Evolutionary conservation across 371 early-diverging fungal genomes (phyloP).

Genomic region (Chytridiales sp.): DNA sequence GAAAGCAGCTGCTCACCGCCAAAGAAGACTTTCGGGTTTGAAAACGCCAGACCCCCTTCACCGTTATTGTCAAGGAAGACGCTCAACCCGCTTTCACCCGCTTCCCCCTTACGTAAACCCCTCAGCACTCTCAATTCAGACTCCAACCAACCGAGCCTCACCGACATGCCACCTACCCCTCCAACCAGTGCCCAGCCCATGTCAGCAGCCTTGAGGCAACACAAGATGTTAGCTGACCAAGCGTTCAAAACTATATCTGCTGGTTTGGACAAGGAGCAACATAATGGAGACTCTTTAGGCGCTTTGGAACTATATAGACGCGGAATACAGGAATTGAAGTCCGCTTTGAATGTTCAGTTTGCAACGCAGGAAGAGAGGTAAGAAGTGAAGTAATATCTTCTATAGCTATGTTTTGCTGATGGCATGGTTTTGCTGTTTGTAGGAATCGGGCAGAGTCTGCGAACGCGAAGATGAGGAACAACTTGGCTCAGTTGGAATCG

Average conservation of each 20-base stretch:
- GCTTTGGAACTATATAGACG: slow-evolving; percentile 35
- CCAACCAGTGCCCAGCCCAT: too few species aligned
- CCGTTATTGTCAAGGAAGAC: too few species aligned
- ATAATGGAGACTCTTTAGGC: slow-evolving; percentile 24
- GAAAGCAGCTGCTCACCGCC: too few species aligned
- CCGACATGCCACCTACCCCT: too few species aligned
- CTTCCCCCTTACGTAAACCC: too few species aligned
- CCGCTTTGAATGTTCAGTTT: slow-evolving; percentile 34
- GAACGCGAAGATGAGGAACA: slow-evolving; percentile 47
- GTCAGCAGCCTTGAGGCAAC: slow-evolving; percentile 27
- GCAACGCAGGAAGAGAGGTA: slow-evolving; percentile 31
- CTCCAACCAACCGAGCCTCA: too few species aligned
- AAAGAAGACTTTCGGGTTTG: too few species aligned
- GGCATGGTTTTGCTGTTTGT: background rate
- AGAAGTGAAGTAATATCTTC: background rate
- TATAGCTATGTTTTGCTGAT: background rate
- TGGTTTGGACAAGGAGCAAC: slow-evolving; percentile 41
- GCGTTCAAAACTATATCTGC: slow-evolving; percentile 37
- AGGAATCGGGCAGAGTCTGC: slow-evolving; percentile 40
- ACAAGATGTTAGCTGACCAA: slow-evolving; percentile 40
- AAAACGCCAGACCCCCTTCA: too few species aligned
- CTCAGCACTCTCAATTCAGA: too few species aligned
- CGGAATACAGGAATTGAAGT: slow-evolving; percentile 38
- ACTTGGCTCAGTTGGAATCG: slow-evolving; percentile 40
- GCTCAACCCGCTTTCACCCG: too few species aligned